These are phyloP conservation scores for Stagonosporopsis vannaccii DNA, from an alignment of 2,329 filamentous ascomycete genomes.

Conservation along the genomic window DNA sequence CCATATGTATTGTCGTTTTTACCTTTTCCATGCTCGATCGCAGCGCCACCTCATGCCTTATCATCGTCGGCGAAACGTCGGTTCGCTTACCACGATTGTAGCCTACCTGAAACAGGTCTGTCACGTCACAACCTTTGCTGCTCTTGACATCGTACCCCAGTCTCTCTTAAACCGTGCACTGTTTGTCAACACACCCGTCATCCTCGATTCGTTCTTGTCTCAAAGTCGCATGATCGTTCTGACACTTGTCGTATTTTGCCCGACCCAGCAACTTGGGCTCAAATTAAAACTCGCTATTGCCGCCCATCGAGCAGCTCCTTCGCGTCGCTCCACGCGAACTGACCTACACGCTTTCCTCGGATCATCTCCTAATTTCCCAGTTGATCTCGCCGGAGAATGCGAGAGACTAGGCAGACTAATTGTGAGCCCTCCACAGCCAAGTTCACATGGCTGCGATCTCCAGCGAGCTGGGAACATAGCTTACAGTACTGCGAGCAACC, in stretches of 20 bases:
- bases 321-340: neutral
- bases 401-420: neutral
- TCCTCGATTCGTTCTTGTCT: slow-evolving; percentile 3
- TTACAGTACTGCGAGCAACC: neutral
- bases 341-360: slow-evolving; percentile 9
- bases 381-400: neutral
- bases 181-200: neutral
- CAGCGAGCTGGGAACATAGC: slow-evolving; percentile 10
- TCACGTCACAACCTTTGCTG: slow-evolving; percentile 11
- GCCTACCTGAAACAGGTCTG: neutral
- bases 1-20: neutral
- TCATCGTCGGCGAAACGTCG: neutral
- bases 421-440: neutral
- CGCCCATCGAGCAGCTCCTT: slow-evolving; percentile 12
- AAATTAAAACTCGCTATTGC: slow-evolving; percentile 11
- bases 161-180: neutral
- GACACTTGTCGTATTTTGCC: slow-evolving; percentile 6
- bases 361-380: slow-evolving; percentile 9
- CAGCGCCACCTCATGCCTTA: slow-evolving; percentile 7
- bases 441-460: slow-evolving; percentile 14
- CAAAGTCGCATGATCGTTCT: slow-evolving; percentile 5
- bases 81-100: slow-evolving; percentile 10
- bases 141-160: slow-evolving; percentile 15
- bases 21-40: neutral
- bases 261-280: slow-evolving; percentile 11